Conservation (phyloP, 139 green algal genomes). For the Chlorella sp. region DNA sequence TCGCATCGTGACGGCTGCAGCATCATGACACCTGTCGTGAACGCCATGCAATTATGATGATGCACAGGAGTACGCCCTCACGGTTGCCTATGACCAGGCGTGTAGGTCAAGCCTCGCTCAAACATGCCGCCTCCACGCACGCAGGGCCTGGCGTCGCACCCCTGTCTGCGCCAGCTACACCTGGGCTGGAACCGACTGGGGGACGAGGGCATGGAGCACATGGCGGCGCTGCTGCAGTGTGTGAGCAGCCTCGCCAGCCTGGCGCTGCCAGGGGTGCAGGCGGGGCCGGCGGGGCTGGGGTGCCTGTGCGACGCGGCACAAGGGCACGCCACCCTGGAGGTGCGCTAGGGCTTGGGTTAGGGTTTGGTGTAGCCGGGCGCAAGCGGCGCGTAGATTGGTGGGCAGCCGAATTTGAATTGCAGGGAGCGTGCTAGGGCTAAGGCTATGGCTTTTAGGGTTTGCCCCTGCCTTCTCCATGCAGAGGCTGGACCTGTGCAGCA, state of each 20-base stretch:
- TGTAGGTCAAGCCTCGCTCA: not conserved
- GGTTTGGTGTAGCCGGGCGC: not conserved
- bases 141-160: constrained; percentile 2
- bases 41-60: not conserved
- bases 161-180: not conserved
- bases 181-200: not conserved
- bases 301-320: constrained; percentile 1
- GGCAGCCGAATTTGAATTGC: not conserved
- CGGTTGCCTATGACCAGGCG: not conserved
- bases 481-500: not conserved
- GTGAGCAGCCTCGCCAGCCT: not conserved
- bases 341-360: not conserved
- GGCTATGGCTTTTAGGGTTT: not conserved
- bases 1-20: not conserved
- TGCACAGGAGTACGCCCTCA: not conserved
- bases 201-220: not conserved
- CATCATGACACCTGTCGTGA: not conserved
- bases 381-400: not conserved
- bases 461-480: not conserved
- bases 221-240: not conserved
- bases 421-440: not conserved
- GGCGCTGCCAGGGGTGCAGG: not conserved
- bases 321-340: not conserved
- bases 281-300: not conserved
- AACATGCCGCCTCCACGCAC: not conserved